Conservation (phyloP, 148 eudicot genomes). For the Hydrangea macrophylla region DNA sequence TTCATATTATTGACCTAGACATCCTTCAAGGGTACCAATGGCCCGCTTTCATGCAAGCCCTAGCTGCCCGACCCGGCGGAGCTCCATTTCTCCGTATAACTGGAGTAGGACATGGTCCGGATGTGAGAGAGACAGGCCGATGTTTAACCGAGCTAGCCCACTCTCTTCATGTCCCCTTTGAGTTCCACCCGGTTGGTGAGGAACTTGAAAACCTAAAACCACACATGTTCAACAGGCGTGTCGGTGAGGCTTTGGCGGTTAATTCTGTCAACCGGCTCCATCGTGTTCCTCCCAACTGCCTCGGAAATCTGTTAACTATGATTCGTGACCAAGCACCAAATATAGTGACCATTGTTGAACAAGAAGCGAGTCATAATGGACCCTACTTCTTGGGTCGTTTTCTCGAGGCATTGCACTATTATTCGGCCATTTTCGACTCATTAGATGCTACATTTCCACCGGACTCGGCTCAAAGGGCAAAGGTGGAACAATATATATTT, state of each 20-base stretch:
- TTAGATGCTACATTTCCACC: constrained; percentile 36
- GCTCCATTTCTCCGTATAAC: constrained; percentile 36
- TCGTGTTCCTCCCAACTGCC: constrained; percentile 21
- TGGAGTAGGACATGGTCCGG: constrained; percentile 32
- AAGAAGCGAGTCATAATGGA: constrained; percentile 42
- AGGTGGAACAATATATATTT: constrained; percentile 37
- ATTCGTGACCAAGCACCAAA: constrained; percentile 42
- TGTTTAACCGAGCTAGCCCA: constrained; percentile 37
- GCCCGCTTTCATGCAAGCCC: constrained; percentile 48
- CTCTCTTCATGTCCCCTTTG: constrained; percentile 38
- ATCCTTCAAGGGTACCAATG: constrained; percentile 46
- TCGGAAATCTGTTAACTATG: constrained; percentile 30
- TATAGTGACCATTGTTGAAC: constrained; percentile 39
- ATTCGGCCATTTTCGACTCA: constrained; percentile 37
- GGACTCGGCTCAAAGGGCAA: constrained; percentile 35
- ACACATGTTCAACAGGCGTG: constrained; percentile 36
- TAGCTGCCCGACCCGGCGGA: constrained; percentile 35
- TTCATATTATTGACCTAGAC: constrained; percentile 41
- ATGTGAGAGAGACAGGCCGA: constrained; percentile 36
- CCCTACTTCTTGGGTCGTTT: constrained; percentile 42
- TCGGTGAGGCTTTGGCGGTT: constrained; percentile 42
- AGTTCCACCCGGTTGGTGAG: constrained; percentile 34
- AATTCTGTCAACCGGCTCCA: constrained; percentile 34
- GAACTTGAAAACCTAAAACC: constrained; percentile 39
- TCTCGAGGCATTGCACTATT: constrained; percentile 37